Conservation (phyloP, 2,329 filamentous ascomycete species). For the Fusarium tricinctum region DNA sequence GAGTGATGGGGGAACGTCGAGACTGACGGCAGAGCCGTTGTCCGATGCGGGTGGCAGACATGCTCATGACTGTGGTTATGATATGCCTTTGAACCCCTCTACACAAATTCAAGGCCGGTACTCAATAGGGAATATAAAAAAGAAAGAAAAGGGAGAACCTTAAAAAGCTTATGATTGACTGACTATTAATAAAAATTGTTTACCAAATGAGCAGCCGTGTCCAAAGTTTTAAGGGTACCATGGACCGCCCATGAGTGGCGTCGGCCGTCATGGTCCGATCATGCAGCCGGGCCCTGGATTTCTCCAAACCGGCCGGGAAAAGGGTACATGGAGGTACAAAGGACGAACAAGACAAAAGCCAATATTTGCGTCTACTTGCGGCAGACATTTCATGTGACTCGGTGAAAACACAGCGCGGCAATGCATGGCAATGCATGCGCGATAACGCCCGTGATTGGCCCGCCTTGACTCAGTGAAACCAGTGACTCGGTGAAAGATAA, state of each 20-base stretch:
- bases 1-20: conserved; percentile 34
- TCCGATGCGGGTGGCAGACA: conserved; percentile 48
- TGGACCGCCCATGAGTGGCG: conserved; percentile 27
- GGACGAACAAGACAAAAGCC: too few relatives aligned
- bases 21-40: conserved; percentile 48
- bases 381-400: conserved; percentile 21
- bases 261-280: conserved; percentile 45
- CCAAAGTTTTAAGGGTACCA: too few relatives aligned
- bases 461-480: conserved; percentile 41
- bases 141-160: background rate
- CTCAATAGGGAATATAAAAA: background rate
- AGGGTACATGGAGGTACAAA: conserved; percentile 38
- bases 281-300: conserved; percentile 23
- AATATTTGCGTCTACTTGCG: conserved; percentile 5
- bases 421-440: conserved; percentile 28
- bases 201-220: conserved; percentile 21
- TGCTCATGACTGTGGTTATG: conserved; percentile 31
- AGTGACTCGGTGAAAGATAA: conserved; percentile 42
- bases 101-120: conserved; percentile 12
- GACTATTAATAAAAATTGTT: conserved; percentile 4
- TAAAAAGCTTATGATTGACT: conserved; percentile 7
- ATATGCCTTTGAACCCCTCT: conserved; percentile 20
- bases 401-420: conserved; percentile 32
- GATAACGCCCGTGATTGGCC: conserved; percentile 24
- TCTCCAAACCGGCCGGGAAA: conserved; percentile 31